Evolutionary conservation across 176 grass and related monocot species (phyloP), one percentile per base, ranked within the genome.

Genomic region (Echinochloa phyllopogon): DNA sequence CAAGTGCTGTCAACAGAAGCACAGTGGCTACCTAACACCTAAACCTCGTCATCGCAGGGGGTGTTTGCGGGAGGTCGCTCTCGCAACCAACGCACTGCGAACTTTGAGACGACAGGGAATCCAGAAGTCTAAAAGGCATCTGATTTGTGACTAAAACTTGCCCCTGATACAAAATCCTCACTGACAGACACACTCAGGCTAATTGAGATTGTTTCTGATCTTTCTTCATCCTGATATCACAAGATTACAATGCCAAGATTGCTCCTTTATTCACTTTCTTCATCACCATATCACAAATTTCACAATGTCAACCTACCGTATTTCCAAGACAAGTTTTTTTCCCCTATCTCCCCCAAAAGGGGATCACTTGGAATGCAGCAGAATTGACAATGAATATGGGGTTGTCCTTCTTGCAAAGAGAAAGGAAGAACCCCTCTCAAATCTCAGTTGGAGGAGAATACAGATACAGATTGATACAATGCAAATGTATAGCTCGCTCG

Each of bases 41-140:
- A 60, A 60, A 77, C 55, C 75, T 77, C 75, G 53, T 81, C 77
- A 48, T 78, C 87, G 6, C 66, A 43, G 16, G 36, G 33, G 23
- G 60, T 3, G 57, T 20, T 59, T 77, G 47, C 64, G 12, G 37
- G 29, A 77, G 40, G 82, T 89, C 87, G 63, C 83, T 63, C 71
- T 86, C 88, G 33, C 77, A 82, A 64, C 77, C 0, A 70, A 64
- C 77, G 40, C 62, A 41, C 36, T n/a, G 55, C 21, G 4, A 21
- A 55, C 27, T 49, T 72, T 44, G 51, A 70, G 60, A 65, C 6
- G 67, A 40, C 2, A 83, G 16, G 51, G 36, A 40, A 23, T 45
- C 57, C 8, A 78, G 45, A 51, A 61, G 36, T 65, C 59, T 47
- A 25, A 63, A 89, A 72, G 12, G 12, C 38, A 25, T 5, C 2